Percentiles rank a stretch among this genome's conserved stretches.
phyloP scores from a whole-genome alignment of 2,329 filamentous ascomycete genomes.

The Exophiala mesophila region DNA sequence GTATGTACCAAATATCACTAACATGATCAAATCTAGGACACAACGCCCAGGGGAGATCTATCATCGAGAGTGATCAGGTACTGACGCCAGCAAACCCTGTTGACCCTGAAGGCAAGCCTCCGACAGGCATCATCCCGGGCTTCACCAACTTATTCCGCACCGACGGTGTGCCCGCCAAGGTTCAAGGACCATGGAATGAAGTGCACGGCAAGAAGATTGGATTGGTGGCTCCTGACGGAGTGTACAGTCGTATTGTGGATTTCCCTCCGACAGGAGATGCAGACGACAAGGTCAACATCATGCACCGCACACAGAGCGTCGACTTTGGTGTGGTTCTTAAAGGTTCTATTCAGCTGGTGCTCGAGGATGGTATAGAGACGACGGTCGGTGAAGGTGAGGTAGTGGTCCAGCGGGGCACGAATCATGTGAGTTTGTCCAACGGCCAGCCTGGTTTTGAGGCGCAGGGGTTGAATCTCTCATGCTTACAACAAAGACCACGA shows the following conservation, averaged over 20 bases:
- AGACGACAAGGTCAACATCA: slow-evolving; percentile 20
- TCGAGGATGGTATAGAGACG: slow-evolving; percentile 30
- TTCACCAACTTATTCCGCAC: slow-evolving; percentile 29
- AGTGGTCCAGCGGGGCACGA: slow-evolving; percentile 28
- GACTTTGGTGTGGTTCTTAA: slow-evolving; percentile 32
- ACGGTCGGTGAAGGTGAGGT: slow-evolving; percentile 28
- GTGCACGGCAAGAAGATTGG: slow-evolving; percentile 27
- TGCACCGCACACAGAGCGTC: slow-evolving; percentile 26
- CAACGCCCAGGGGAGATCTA: slow-evolving; percentile 27
- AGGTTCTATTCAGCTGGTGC: slow-evolving; percentile 28
- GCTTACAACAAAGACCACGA: background rate
- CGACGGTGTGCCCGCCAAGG: slow-evolving; percentile 24
- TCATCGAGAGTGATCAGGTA: slow-evolving; percentile 27
- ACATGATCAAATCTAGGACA: slow-evolving; percentile 24
- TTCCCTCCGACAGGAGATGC: slow-evolving; percentile 23
- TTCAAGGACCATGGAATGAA: slow-evolving; percentile 26
- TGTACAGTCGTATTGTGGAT: slow-evolving; percentile 27
- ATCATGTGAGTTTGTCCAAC: slow-evolving; percentile 21
- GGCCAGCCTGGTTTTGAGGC: no score
- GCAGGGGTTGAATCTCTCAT: background rate
- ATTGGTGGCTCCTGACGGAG: slow-evolving; percentile 22
- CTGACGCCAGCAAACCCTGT: slow-evolving; percentile 29
- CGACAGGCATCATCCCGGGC: slow-evolving; percentile 23
- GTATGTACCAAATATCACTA: background rate
- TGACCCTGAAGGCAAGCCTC: slow-evolving; percentile 22